Evolutionary conservation across 495 filamentous ascomycete species (phyloP).

Genomic region (Xanthoparmelia taractica): DNA sequence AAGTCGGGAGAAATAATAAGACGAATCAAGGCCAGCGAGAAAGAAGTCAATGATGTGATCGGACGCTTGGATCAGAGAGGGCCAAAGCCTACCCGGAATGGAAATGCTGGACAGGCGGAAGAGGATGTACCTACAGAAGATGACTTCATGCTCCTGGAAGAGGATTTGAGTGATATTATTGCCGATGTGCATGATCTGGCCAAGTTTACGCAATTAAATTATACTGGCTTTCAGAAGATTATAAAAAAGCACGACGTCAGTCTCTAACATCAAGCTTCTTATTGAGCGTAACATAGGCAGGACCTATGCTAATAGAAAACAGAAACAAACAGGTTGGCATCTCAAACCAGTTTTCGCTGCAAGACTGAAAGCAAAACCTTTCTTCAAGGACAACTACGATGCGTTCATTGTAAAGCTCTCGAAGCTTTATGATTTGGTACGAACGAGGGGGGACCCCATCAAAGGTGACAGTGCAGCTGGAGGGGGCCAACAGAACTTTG

Average conservation of each 20-base stretch:
- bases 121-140: conserved; percentile 68
- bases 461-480: conserved; percentile 88
- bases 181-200: conserved; percentile 97
- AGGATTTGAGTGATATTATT: conserved; percentile 94
- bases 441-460: conserved; percentile 84
- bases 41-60: conserved; percentile 83
- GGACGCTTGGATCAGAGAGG: conserved; percentile 50
- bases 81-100: conserved; percentile 19
- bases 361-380: conserved; percentile 87
- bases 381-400: conserved; percentile 98
- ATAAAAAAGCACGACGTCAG: conserved; percentile 99
- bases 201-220: conserved; percentile 97
- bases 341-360: conserved; percentile 90
- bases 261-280: conserved; percentile 13
- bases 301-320: conserved; percentile 26
- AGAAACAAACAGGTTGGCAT: conserved; percentile 95
- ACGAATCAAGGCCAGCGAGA: conserved; percentile 76
- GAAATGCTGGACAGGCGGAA: conserved; percentile 22
- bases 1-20: conserved; percentile 91
- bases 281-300: background rate
- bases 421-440: conserved; percentile 87
- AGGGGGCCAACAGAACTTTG: conserved; percentile 88
- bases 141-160: conserved; percentile 88
- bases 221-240: conserved; percentile 99
- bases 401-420: conserved; percentile 92